Evolutionary conservation across 306 rosid species (phyloP), one percentile per base, ranked within the genome.

Genomic region (Ormosia semicastrata): DNA sequence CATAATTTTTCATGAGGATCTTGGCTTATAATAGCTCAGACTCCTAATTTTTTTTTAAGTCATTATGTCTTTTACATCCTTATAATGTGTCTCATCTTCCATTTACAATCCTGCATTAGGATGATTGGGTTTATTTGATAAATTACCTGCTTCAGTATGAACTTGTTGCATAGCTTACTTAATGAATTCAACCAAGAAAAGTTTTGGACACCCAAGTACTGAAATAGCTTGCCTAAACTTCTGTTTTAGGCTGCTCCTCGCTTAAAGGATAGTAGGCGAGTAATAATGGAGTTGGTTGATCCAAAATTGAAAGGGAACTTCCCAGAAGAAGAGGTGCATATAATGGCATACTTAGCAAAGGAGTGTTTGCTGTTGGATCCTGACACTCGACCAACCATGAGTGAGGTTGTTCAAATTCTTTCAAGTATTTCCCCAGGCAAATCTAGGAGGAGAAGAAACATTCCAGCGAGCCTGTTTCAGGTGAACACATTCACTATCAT

Each of bases 381-480:
- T 0, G 98, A 95, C 49, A 87, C 89, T 81, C 88, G 98, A 74
- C 99, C 99, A 52, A 89, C 96, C 32, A 95, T 93, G 99, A 92
- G 97, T 59, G 99, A 95, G 84, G 98, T 89, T 81, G 99, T 95
- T 89, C 99, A 95, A 87, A 91, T 95, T 77, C 97, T 95, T 79
- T 93, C 97, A 32, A 86, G 93, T 15, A 92, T 93, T 75, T 85
- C 91, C 39, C 97, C 97, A 0, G 95, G 88, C 53, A 92, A 90
- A 84, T 89, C 98, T 62, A 92, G 90, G 86, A 93, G 93, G 85
- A 90, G 90, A 78, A 81, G 83, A 86, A 90, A 83, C 75, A 83
- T 91, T 75, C 88, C 96, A 32, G 43, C 82, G 11, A 85, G 84
- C 75, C 76, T 89, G 79, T 89, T 88, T 78, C 96, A 85, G 97